Conservation (phyloP, 2,329 filamentous ascomycete species). For the Cyphellophora europaea region DNA sequence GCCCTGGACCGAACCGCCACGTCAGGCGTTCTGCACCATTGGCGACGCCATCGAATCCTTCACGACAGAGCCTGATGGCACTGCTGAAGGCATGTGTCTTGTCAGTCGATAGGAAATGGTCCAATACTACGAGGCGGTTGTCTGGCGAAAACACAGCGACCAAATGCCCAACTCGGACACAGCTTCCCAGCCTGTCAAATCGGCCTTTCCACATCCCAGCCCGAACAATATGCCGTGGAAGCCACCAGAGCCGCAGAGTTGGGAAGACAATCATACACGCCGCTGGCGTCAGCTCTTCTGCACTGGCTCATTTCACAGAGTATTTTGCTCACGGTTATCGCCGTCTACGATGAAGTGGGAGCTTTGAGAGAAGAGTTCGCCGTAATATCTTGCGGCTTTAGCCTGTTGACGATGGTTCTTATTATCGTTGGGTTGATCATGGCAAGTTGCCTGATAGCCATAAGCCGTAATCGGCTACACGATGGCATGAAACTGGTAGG, state of each 20-base stretch:
- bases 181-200: too few relatives aligned
- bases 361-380: neutral
- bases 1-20: neutral
- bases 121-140: too few relatives aligned
- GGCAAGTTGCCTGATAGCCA: conserved; percentile 6
- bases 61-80: conserved; percentile 19
- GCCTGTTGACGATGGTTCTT: conserved; percentile 10
- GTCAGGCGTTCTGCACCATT: conserved; percentile 19
- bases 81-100: conserved; percentile 20
- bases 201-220: too few relatives aligned
- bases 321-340: conserved; percentile 28
- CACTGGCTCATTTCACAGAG: conserved; percentile 35
- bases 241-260: too few relatives aligned
- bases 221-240: too few relatives aligned
- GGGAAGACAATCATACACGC: too few relatives aligned
- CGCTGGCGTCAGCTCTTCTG: conserved; percentile 18
- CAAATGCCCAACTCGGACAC: too few relatives aligned
- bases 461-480: conserved; percentile 7
- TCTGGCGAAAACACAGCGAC: too few relatives aligned
- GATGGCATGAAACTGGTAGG: conserved; percentile 19
- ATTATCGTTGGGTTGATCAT: conserved; percentile 7
- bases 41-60: conserved; percentile 22
- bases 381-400: conserved; percentile 12
- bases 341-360: conserved; percentile 10
- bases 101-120: too few relatives aligned